These are phyloP conservation scores for Myriosclerotinia scirpicola DNA, from an alignment of 2,329 filamentous ascomycete genomes.

Conservation along the genomic window DNA sequence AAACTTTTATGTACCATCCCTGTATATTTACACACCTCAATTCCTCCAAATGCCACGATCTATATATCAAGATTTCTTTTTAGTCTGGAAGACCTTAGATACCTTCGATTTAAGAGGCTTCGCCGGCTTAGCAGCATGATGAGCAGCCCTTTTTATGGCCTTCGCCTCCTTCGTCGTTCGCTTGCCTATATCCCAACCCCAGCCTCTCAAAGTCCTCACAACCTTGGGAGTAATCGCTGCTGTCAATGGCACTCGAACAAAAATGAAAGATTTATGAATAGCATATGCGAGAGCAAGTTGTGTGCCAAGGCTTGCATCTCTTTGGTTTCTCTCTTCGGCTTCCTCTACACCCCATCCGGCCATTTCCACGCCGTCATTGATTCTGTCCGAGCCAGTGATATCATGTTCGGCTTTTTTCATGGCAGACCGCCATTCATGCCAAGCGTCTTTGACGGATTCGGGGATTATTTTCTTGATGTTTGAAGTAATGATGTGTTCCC, in stretches of 20 bases:
- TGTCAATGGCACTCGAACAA: constrained; percentile 88
- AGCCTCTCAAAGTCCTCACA: constrained; percentile 80
- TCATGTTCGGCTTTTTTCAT: constrained; percentile 50
- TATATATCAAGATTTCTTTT: neutral
- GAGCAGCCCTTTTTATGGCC: constrained; percentile 35
- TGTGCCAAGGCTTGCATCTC: constrained; percentile 76
- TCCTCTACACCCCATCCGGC: constrained; percentile 62
- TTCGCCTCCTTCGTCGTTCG: constrained; percentile 48
- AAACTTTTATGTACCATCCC: neutral
- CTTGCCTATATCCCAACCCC: constrained; percentile 96
- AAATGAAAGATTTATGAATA: constrained; percentile 97
- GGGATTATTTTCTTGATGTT: constrained; percentile 60
- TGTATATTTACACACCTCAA: constrained; percentile 1
- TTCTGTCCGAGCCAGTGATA: constrained; percentile 46
- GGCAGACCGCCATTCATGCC: constrained; percentile 51
- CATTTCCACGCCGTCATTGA: constrained; percentile 51
- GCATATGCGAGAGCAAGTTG: constrained; percentile 92
- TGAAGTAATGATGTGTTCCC: constrained; percentile 68
- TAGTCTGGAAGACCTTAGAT: neutral
- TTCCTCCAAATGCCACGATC: neutral
- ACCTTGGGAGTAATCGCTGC: constrained; percentile 90
- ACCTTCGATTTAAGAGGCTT: constrained; percentile 18
- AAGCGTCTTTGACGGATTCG: constrained; percentile 55
- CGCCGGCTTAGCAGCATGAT: constrained; percentile 26
- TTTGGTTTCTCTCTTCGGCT: constrained; percentile 59